Base-by-base conservation (phyloP, 1,284 basidiomycete genomes). In the Abortiporus biennis region DNA sequence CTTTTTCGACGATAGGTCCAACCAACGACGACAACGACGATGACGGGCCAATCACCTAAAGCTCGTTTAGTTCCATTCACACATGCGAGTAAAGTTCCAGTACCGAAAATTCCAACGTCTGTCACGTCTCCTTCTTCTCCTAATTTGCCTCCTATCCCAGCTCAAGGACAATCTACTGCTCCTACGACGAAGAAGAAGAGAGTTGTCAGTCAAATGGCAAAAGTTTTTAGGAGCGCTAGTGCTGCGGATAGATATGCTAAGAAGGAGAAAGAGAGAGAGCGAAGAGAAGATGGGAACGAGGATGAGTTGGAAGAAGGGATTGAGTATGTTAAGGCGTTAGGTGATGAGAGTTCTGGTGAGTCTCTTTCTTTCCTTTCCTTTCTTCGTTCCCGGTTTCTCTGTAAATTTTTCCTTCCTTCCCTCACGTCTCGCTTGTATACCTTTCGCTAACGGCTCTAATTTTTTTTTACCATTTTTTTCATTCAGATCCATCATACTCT, bases 41-140 rank as follows among this genome's bases (percentile, higher is more conserved):
- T n/a, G 27, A 29, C 64, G 27, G 9, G n/a, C n/a, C n/a, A n/a
- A n/a, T n/a, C 8, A 29, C 27, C 27, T 15, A 70, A 74, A 13
- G 78, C 83, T 30, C 72, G 81, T 21, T 21, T 36, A n/a, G 83
- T 87, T 22, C 80, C 79, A 30, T 86, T 89, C 55, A 85, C 78
- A 4, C 76, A 74, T 50, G 76, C 80, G 19, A 70, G 72, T 22
- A 75, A 78, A n/a, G 81, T 85, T 17, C 81, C 81, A 24, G 66
- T 75, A 3, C 78, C 81, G 29, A 69, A 63, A 41, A 46, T 63
- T 48, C 46, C 67, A 38, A 42, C 50, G 23, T 48, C 50, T 42
- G 35, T 31, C 20, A 12, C 9, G 9, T 13, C 34, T 32, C 22
- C 24, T 29, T n/a, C 27, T n/a, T 29, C 27, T 29, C 27, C 9